These are phyloP conservation scores for Acanthamoeba sp. DNA, from an alignment of 208 protist genomes.

Conservation along the genomic window DNA sequence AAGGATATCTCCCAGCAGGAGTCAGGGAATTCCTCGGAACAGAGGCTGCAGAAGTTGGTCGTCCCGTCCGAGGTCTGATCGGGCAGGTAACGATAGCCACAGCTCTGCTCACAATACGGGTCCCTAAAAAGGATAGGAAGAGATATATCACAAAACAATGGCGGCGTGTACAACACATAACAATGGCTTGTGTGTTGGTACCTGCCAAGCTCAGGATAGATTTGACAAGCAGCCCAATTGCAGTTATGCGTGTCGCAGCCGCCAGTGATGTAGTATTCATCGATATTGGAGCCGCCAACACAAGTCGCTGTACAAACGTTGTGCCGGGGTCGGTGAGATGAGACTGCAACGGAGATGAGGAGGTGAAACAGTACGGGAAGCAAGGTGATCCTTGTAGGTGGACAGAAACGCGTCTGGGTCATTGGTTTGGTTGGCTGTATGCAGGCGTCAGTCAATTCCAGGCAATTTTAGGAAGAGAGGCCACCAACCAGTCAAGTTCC, in stretches of 20 bases:
- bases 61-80: neutral
- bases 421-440: neutral
- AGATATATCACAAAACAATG: neutral
- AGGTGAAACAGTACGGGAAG: neutral
- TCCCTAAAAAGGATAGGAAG: too few relatives aligned
- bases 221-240: conserved; percentile 4
- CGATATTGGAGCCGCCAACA: neutral
- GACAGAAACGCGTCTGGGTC: neutral
- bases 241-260: neutral
- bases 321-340: neutral
- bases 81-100: neutral
- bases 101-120: neutral
- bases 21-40: neutral
- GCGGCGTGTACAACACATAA: neutral
- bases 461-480: too few relatives aligned
- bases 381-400: neutral
- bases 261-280: neutral
- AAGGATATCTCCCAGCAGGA: conserved; percentile 37
- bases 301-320: neutral
- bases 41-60: neutral
- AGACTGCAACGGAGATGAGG: neutral
- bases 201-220: neutral
- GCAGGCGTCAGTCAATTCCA: too few relatives aligned
- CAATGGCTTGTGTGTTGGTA: neutral
- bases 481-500: neutral